Base-by-base conservation (phyloP, 371 early-diverging fungal species). In the Blakeslea trispora region DNA sequence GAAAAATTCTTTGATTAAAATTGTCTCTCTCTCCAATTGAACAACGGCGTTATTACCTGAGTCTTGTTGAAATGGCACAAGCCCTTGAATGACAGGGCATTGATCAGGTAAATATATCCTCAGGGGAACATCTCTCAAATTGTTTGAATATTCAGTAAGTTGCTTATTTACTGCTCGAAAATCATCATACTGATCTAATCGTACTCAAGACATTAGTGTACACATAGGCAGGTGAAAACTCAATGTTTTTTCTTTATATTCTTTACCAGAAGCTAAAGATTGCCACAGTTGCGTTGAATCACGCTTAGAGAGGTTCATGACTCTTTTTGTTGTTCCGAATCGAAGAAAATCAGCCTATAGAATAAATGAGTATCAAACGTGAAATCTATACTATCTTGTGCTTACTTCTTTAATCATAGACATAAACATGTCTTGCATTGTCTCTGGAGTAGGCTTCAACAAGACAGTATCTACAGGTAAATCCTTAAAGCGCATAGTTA, bases 331-430 rank as follows among this genome's bases (percentile, higher is more conserved):
- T 6, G 76, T 78, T 17, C 87, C 88, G 60, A 83, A 72, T 15
- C 89, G 82, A 28, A 91, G 64, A 63, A 81, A 89, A 62, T 91
- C 92, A 7, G 90, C 87, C 86, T 90, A 32, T 39, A 42, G 31
- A 39, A 31, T 19, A 14, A 15, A 39, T 19, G n/a, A 2, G 35
- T 51, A 11, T 23, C 6, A 15, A 28, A 24, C 22, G n/a, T n/a
- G n/a, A 15, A 4, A 55, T 18, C 11, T 21, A n/a, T 51, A 3
- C 24, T 14, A 23, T 18, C 41, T 4, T 19, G 3, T 41, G 18
- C 21, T 41, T 67, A 84, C 89, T 79, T 90, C 88, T 69, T 91
- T 91, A 50, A 88, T 71, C 83, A 86, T 84, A n/a, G 88, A 77
- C 89, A 91, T 91, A 64, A 82, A 91, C 61, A 83, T 84, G 54